phyloP scores from a whole-genome alignment of 164 flowering plant genomes.

The Piper longum region DNA sequence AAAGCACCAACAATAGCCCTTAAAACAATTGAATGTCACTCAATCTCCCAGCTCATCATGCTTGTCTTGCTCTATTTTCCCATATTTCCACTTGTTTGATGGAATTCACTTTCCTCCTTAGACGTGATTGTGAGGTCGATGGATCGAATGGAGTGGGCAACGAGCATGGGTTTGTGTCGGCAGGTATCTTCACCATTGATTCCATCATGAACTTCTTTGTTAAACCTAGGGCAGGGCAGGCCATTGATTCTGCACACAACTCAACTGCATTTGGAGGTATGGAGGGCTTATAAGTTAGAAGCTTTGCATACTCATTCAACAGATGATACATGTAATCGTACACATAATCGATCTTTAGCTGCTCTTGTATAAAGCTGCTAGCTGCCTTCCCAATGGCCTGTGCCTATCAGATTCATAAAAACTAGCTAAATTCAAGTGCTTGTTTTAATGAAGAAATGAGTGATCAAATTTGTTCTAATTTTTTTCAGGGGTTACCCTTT shows the following conservation, averaged over 20 bases:
- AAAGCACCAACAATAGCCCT: too few relatives aligned
- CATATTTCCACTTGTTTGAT: too few relatives aligned
- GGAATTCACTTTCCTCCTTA: too few relatives aligned
- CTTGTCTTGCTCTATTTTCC: too few relatives aligned
- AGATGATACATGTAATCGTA: slow-evolving; percentile 59
- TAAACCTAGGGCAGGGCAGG: slow-evolving; percentile 11
- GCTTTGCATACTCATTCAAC: slow-evolving; percentile 38
- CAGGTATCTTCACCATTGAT: too few relatives aligned
- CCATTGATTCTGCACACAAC: slow-evolving; percentile 36
- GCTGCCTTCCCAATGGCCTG: slow-evolving; percentile 10
- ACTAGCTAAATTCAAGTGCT: neutral
- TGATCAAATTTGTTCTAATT: neutral
- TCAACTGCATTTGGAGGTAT: slow-evolving; percentile 26
- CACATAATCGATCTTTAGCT: slow-evolving; percentile 43
- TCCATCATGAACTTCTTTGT: too few relatives aligned
- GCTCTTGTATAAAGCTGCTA: slow-evolving; percentile 31
- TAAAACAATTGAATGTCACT: too few relatives aligned
- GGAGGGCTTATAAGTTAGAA: slow-evolving; percentile 33
- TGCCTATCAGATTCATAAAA: neutral
- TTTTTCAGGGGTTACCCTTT: slow-evolving; percentile 21
- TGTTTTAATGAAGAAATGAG: neutral
- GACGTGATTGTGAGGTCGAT: too few relatives aligned
- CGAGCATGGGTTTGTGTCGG: slow-evolving; percentile 10
- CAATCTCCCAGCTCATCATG: too few relatives aligned
- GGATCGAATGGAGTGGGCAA: too few relatives aligned